Evolutionary conservation across 2,329 filamentous ascomycete genomes (phyloP).

Genomic region (Ophiostoma sp.): DNA sequence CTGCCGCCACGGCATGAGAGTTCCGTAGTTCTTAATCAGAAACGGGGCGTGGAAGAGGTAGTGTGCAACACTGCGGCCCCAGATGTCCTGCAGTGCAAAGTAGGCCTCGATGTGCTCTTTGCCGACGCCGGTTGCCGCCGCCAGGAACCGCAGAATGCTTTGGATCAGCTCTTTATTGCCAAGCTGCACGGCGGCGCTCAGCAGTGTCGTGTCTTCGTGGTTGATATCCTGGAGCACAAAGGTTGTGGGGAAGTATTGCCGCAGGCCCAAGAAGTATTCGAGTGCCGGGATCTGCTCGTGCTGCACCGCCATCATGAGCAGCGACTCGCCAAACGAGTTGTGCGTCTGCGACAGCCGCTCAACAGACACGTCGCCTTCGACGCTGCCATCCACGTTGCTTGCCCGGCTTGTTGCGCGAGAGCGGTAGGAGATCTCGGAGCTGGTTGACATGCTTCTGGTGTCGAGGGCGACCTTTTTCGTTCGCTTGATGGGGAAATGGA

Average conservation of each 20-base stretch:
- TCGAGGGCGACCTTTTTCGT: constrained; percentile 85
- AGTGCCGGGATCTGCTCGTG: constrained; percentile 65
- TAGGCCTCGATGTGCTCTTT: constrained; percentile 59
- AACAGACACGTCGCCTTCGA: constrained; percentile 83
- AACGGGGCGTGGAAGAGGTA: constrained; percentile 89
- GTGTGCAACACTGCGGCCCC: constrained; percentile 87
- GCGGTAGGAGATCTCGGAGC: constrained; percentile 75
- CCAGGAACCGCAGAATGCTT: constrained; percentile 66
- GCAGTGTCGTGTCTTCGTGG: constrained; percentile 79
- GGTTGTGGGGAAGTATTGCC: constrained; percentile 66
- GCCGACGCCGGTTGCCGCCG: constrained; percentile 42
- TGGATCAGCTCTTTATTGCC: constrained; percentile 70
- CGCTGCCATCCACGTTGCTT: constrained; percentile 59
- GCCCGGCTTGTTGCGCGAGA: constrained; percentile 69
- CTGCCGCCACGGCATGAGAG: constrained; percentile 77
- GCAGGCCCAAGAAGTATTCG: constrained; percentile 70
- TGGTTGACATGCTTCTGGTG: constrained; percentile 77
- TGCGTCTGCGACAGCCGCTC: constrained; percentile 69
- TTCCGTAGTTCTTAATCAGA: constrained; percentile 70
- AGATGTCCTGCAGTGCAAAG: constrained; percentile 68
- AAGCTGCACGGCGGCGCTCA: constrained; percentile 86
- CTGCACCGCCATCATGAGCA: constrained; percentile 81
- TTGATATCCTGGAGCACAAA: constrained; percentile 77
- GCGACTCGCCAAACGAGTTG: constrained; percentile 68
- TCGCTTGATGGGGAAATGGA: constrained; percentile 42